Evolutionary conservation across 768 basidiomycete species (phyloP).

Genomic region (Boletus insuetus): DNA sequence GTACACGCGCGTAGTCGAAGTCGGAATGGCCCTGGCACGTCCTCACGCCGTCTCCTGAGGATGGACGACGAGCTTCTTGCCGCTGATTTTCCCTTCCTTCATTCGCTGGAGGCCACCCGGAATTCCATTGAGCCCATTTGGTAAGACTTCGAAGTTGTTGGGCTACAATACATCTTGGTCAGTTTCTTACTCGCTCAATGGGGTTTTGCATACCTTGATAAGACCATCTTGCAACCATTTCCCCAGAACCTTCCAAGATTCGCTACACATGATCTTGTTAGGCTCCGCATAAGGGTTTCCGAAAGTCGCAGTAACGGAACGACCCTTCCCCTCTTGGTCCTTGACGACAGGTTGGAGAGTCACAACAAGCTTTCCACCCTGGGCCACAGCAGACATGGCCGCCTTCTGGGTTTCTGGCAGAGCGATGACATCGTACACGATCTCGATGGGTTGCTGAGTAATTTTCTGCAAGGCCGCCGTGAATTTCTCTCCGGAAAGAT

Average conservation of each 20-base stretch:
- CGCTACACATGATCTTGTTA: conserved; percentile 18
- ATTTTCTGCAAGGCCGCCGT: conserved; percentile 25
- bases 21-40: not conserved
- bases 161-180: conserved; percentile 30
- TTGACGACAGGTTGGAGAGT: conserved; percentile 24
- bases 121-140: conserved; percentile 40
- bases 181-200: not conserved
- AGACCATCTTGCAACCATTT: conserved; percentile 26
- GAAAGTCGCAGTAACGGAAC: conserved; percentile 20
- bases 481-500: conserved; percentile 12
- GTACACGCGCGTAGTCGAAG: conserved; percentile 10
- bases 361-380: conserved; percentile 32
- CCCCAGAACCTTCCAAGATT: conserved; percentile 18
- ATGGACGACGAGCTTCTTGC: conserved; percentile 41
- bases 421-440: conserved; percentile 34
- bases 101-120: conserved; percentile 35
- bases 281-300: conserved; percentile 21
- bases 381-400: conserved; percentile 33
- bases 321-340: conserved; percentile 22
- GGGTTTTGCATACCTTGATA: conserved; percentile 20
- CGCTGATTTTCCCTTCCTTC: conserved; percentile 39
- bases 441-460: conserved; percentile 13
- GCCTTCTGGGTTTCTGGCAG: conserved; percentile 33
- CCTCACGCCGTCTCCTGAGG: conserved; percentile 37
- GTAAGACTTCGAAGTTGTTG: conserved; percentile 40